Evolutionary conservation across 768 basidiomycete genomes (phyloP), one percentile per base, ranked within the genome.

Genomic region (Pleurotus tuber-regium): DNA sequence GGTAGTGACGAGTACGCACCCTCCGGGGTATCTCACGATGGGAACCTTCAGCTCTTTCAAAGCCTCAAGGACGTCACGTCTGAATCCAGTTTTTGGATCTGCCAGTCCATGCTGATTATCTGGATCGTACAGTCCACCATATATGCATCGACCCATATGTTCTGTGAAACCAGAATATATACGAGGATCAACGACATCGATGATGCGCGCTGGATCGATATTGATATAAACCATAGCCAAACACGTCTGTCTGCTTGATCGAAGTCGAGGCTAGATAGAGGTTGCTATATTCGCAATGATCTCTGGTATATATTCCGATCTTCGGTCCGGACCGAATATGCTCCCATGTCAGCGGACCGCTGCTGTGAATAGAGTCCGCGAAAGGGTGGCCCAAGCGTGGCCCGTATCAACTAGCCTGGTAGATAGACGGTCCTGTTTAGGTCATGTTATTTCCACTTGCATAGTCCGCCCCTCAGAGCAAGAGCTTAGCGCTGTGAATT

Each of bases 141-240:
- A 79, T 52, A 80, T 79, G 63, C 78, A 79, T 39, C 77, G 63
- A 0, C 78, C 83, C 64, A 83, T 75, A 55, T 84, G 80, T 59
- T 84, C 83, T 7, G 82, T 76, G 64, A 84, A 85, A 2, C 82
- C 82, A 23, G 78, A 79, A 61, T 79, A 83, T 58, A 83, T 76
- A 16, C 73, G 71, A 18, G 75, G 71, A 57, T 75, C 76, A 21
- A 73, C 71, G 10, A 69, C 67, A 54, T 73, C 72, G 47, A 76
- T 68, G 47, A 70, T 56, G 23, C 71, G 66, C 0, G 66, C 65
- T 1, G 73, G 70, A 59, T 78, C 71, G 54, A 80, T 70, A 51
- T 65, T 67, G 52, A 80, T 72, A 36, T 16, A 33, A 18, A 47
- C 44, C 44, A 47, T 47, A 8, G 16, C 7, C 18, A 23, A 41